Evolutionary conservation across 257 asterid genomes (phyloP).

Genomic region (Cruciata laevipes): DNA sequence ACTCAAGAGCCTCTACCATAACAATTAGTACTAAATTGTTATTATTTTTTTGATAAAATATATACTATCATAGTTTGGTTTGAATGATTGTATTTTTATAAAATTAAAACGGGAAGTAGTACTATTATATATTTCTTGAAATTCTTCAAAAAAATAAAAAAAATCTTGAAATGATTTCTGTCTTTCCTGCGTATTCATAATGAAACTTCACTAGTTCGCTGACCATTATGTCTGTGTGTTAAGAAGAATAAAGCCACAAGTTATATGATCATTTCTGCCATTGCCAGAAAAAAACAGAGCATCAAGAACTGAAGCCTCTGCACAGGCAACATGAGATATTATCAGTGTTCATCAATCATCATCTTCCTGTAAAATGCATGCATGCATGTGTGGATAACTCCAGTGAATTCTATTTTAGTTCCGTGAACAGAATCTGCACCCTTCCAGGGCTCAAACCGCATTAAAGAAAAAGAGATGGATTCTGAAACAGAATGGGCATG

Average conservation of each 20-base stretch:
- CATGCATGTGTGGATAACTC: neutral
- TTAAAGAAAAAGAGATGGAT: constrained; percentile 9
- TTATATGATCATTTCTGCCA: neutral
- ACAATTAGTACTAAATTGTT: too few species aligned
- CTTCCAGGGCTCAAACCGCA: neutral
- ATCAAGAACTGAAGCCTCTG: neutral
- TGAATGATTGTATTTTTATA: too few species aligned
- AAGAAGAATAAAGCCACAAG: neutral
- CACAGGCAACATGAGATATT: neutral
- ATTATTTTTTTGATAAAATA: too few species aligned
- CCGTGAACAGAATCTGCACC: constrained; percentile 6
- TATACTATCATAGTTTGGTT: too few species aligned
- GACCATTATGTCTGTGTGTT: neutral
- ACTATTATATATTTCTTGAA: too few species aligned
- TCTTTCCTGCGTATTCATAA: neutral
- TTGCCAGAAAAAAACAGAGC: constrained; percentile 3
- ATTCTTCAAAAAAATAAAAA: too few species aligned
- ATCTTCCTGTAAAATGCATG: neutral
- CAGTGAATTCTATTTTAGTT: neutral
- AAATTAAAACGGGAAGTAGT: too few species aligned
- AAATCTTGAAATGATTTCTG: too few species aligned
- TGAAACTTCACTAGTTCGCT: neutral
- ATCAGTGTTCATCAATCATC: neutral
- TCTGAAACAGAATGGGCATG: constrained; percentile 26
- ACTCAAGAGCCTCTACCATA: too few species aligned